Conservation (phyloP, 305 asterid genomes). For the Salvia sclarea region DNA sequence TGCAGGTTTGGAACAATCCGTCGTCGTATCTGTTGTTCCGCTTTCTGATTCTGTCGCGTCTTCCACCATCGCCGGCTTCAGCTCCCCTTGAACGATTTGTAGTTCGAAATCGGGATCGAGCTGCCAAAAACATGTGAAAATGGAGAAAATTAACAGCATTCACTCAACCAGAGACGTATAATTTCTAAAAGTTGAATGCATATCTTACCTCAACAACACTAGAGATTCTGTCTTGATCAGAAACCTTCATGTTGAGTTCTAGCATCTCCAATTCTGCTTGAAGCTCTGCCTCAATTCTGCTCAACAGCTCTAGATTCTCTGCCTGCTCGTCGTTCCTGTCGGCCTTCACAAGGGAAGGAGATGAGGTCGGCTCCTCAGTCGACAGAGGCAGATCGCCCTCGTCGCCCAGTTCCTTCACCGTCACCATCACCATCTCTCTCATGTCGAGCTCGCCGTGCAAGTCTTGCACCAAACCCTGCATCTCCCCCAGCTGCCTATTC, state of each 20-base stretch:
- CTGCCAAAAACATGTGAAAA: slow-evolving; percentile 37
- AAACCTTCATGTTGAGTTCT: slow-evolving; percentile 50
- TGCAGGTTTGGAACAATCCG: slow-evolving; percentile 39
- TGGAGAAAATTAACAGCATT: slow-evolving; percentile 14
- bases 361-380: slow-evolving; percentile 38
- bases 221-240: slow-evolving; percentile 42
- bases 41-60: slow-evolving; percentile 37
- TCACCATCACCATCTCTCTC: slow-evolving; percentile 54
- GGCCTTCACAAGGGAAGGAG: slow-evolving; percentile 34
- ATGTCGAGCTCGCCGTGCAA: slow-evolving; percentile 67
- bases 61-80: slow-evolving; percentile 34
- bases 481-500: slow-evolving; percentile 52
- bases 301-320: slow-evolving; percentile 47
- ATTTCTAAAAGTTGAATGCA: slow-evolving; percentile 18
- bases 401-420: slow-evolving; percentile 49
- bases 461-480: slow-evolving; percentile 61
- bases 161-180: too few species aligned
- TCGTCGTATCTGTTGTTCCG: slow-evolving; percentile 31
- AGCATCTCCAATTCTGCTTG: slow-evolving; percentile 78
- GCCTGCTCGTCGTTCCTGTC: slow-evolving; percentile 27
- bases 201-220: slow-evolving; percentile 48
- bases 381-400: slow-evolving; percentile 36
- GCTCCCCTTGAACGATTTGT: slow-evolving; percentile 45
- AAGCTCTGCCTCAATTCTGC: slow-evolving; percentile 80
- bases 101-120: slow-evolving; percentile 50